Evolutionary conservation across 2,329 filamentous ascomycete species (phyloP).

Genomic region (Xylariaceae sp.): DNA sequence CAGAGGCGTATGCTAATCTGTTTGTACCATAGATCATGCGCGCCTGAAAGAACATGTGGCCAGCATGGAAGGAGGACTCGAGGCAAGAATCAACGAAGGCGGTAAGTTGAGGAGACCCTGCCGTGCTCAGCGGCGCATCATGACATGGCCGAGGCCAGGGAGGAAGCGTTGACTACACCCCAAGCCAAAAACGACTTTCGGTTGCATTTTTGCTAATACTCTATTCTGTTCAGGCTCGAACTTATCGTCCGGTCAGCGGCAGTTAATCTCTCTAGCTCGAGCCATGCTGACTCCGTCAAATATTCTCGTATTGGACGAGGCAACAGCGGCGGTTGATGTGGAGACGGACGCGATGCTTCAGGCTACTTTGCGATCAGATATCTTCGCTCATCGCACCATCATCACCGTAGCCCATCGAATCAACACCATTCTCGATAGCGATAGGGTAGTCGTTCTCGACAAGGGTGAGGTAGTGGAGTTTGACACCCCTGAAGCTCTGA

Average conservation of each 20-base stretch:
- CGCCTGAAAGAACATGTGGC: slow-evolving; percentile 85
- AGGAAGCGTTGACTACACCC: not conserved
- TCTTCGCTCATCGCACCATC: slow-evolving; percentile 88
- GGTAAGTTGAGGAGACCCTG: slow-evolving; percentile 52
- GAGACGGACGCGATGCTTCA: slow-evolving; percentile 64
- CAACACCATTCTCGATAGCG: slow-evolving; percentile 87
- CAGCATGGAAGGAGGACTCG: slow-evolving; percentile 81
- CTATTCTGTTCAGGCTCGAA: slow-evolving; percentile 65
- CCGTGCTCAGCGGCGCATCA: slow-evolving; percentile 1
- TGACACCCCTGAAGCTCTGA: slow-evolving; percentile 73
- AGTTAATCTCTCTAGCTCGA: slow-evolving; percentile 87
- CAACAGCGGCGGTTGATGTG: slow-evolving; percentile 71
- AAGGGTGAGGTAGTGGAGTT: slow-evolving; percentile 88
- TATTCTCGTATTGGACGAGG: slow-evolving; percentile 94
- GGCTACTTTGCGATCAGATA: slow-evolving; percentile 54
- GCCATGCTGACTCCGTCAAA: slow-evolving; percentile 93
- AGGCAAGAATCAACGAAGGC: slow-evolving; percentile 88
- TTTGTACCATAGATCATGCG: slow-evolving; percentile 66
- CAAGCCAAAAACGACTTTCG: not conserved
- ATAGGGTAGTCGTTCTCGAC: slow-evolving; percentile 90
- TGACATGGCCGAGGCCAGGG: not conserved
- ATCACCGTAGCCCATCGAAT: slow-evolving; percentile 98
- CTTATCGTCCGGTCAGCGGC: slow-evolving; percentile 88
- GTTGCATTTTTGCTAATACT: slow-evolving; percentile 15
- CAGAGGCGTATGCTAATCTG: slow-evolving; percentile 35